phyloP scores from a whole-genome alignment of 2,329 filamentous ascomycete genomes.

The Neopestalotiopsis rosae region DNA sequence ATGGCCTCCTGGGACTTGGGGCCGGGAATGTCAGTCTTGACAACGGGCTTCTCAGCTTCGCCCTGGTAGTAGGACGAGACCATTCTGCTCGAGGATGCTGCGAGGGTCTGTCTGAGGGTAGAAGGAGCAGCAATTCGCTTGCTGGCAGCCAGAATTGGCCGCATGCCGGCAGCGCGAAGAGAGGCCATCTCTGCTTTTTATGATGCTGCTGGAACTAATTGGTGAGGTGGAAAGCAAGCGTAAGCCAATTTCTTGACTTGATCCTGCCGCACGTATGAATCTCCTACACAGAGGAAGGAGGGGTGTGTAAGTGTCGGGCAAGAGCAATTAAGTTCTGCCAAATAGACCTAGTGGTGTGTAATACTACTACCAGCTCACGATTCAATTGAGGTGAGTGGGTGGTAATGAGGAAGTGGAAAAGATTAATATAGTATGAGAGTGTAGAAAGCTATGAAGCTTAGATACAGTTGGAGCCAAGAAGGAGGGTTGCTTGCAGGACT shows the following conservation, averaged over 20 bases:
- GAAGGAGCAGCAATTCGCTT: constrained; percentile 23
- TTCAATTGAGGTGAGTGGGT: constrained; percentile 29
- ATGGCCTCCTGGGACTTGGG: constrained; percentile 74
- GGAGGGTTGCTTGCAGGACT: neutral
- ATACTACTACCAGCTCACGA: constrained; percentile 10
- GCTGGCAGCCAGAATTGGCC: constrained; percentile 29
- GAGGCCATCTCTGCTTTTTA: constrained; percentile 29
- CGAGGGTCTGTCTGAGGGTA: constrained; percentile 23
- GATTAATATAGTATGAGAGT: neutral
- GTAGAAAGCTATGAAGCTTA: neutral
- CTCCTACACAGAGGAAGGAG: neutral
- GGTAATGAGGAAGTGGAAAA: constrained; percentile 7
- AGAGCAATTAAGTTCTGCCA: constrained; percentile 17
- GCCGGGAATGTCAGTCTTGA: constrained; percentile 73
- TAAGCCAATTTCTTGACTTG: constrained; percentile 3
- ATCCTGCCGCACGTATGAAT: neutral
- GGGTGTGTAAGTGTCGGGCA: neutral
- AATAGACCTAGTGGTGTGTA: neutral
- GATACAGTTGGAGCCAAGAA: neutral
- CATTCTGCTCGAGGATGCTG: constrained; percentile 31
- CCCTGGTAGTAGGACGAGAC: constrained; percentile 37
- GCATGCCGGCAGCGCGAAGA: constrained; percentile 34
- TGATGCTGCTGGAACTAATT: neutral
- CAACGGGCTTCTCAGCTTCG: constrained; percentile 57
- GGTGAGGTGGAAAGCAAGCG: neutral